Percentiles rank a stretch among this genome's conserved stretches.
These are phyloP conservation scores for Phragmites australis DNA, from an alignment of 176 grass and related monocot species.

Conservation along the genomic window DNA sequence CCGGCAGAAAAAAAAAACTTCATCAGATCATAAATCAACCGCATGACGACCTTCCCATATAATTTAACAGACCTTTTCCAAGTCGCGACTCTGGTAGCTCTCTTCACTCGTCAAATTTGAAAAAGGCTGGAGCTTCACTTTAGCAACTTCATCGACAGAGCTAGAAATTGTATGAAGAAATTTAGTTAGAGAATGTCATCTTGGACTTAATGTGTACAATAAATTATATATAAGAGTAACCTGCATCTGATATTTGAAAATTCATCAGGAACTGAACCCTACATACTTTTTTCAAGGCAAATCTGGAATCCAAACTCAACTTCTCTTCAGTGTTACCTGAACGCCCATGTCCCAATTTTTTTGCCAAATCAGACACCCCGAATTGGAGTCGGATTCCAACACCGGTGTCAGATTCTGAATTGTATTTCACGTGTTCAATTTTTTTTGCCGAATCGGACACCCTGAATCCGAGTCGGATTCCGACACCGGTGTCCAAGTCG, in stretches of 20 bases:
- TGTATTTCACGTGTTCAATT: too few relatives aligned
- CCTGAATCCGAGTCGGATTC: too few relatives aligned
- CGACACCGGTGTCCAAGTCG: too few relatives aligned
- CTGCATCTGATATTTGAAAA: constrained; percentile 6
- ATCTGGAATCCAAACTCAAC: neutral
- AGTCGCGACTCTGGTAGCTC: constrained; percentile 62
- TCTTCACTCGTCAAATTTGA: constrained; percentile 55
- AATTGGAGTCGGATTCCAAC: too few relatives aligned
- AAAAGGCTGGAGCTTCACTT: constrained; percentile 68
- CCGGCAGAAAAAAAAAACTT: neutral
- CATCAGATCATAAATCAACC: constrained; percentile 28
- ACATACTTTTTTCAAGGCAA: neutral
- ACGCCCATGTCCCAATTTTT: too few relatives aligned
- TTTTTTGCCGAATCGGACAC: too few relatives aligned
- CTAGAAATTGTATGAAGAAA: constrained; percentile 24
- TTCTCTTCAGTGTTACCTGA: too few relatives aligned
- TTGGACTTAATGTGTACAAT: neutral
- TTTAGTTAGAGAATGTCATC: constrained; percentile 8
- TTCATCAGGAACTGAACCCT: neutral
- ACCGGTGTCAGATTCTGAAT: too few relatives aligned
- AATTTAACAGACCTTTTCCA: constrained; percentile 59
- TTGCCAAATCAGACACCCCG: too few relatives aligned
- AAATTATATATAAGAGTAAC: neutral
- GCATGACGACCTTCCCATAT: neutral
- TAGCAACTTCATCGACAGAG: constrained; percentile 53